Evolutionary conservation across 164 flowering plant genomes (phyloP), one percentile per base, ranked within the genome.

Genomic region (Piper longum): DNA sequence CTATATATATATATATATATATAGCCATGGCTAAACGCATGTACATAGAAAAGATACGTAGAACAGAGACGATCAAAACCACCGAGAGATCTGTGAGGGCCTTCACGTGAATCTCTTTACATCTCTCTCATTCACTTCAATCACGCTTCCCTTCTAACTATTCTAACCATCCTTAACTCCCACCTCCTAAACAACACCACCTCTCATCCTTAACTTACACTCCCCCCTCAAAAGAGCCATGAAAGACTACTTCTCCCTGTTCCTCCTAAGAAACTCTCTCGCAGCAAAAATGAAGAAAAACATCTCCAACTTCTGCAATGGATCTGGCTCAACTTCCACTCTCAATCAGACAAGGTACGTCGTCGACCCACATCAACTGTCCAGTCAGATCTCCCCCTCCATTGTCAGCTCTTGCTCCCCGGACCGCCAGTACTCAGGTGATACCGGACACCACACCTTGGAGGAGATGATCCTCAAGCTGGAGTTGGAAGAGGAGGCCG

Each of bases 271-370:
- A 77, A 91, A 87, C 76, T 63, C 68, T 18, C 19, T 87, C 3
- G 86, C 82, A 55, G 71, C 84, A 63, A 86, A 81, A 73, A 88
- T 86, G 96, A 82, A 71, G 79, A 82, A 80, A 63, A 78, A 88
- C 18, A 66, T 91, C 43, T 71, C 72, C 48, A 81, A 54, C 66
- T 83, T 80, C 64, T 88, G 96, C 80, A 81, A 75, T 57, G 84
- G 80, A 4, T 82, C 82, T 9, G 80, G 63, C 69, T 89, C 96
- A 1, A 88, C 96, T 14, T 86, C 96, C 1, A 89, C 85, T 2
- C 85, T 89, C 60, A 73, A 82, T 69, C 95, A 91, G 60, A 26
- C 36, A 26, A 81, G 69, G n/a, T 61, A 71, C 16, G 16, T 59
- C 41, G 51, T 60, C 41, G 43, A 58, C 44, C 43, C 17, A 2